These are phyloP conservation scores for Purpureocillium lavendulum DNA, from an alignment of 2,329 filamentous ascomycete genomes.

Conservation along the genomic window DNA sequence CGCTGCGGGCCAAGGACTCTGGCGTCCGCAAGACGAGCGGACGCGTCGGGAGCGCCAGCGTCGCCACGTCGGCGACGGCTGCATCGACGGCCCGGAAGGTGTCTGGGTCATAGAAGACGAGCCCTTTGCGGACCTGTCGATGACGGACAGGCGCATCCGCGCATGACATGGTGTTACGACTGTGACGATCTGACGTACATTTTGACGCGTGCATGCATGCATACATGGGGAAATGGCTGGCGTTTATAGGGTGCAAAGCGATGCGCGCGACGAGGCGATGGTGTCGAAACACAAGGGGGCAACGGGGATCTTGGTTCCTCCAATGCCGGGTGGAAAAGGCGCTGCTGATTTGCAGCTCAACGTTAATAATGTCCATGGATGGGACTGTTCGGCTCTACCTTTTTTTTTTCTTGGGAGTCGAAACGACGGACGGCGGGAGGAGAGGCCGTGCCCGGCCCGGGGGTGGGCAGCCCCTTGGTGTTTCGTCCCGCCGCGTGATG, in stretches of 20 bases:
- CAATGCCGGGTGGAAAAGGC: too few relatives aligned
- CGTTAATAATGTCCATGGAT: too few relatives aligned
- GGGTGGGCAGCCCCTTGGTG: too few relatives aligned
- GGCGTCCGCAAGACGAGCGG: constrained; percentile 60
- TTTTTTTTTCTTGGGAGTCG: too few relatives aligned
- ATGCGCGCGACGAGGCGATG: too few relatives aligned
- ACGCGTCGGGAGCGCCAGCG: constrained; percentile 50
- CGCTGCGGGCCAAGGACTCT: constrained; percentile 41
- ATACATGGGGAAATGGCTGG: neutral
- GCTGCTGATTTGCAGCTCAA: too few relatives aligned
- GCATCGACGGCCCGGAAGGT: constrained; percentile 44
- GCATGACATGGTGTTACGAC: neutral
- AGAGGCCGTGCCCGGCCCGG: too few relatives aligned
- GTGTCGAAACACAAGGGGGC: too few relatives aligned
- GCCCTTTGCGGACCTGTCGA: constrained; percentile 11
- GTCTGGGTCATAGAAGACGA: constrained; percentile 30
- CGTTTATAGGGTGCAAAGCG: neutral
- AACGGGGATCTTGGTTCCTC: too few relatives aligned
- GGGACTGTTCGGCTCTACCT: too few relatives aligned
- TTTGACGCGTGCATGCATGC: neutral
- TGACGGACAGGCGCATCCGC: neutral
- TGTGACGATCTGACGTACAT: constrained; percentile 2
- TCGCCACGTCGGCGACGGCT: constrained; percentile 30
- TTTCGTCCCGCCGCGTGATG: too few relatives aligned
- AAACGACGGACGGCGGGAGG: too few relatives aligned